These are phyloP conservation scores for Setaria viridis DNA, from an alignment of 202 grass and related monocot species.

Conservation along the genomic window DNA sequence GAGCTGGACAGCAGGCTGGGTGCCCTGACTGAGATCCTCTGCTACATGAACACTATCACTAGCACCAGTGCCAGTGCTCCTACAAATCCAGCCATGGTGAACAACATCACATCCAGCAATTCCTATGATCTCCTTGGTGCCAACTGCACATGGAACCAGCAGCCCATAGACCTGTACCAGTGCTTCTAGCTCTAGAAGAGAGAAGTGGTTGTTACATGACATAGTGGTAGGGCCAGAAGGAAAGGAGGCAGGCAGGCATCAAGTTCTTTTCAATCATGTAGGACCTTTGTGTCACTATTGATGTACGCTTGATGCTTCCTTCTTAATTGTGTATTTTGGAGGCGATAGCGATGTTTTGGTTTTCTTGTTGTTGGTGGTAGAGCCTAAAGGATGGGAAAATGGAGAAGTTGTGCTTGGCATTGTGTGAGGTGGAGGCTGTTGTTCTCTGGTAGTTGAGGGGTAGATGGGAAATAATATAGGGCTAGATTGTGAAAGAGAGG, in stretches of 20 bases:
- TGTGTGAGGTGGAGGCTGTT: constrained; percentile 15
- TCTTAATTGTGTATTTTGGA: constrained; percentile 41
- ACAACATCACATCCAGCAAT: background rate
- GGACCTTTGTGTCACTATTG: constrained; percentile 45
- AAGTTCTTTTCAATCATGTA: constrained; percentile 39
- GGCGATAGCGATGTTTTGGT: constrained; percentile 32
- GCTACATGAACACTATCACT: constrained; percentile 45
- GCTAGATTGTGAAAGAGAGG: constrained; percentile 30
- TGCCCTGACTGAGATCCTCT: constrained; percentile 64
- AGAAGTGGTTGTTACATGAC: constrained; percentile 30
- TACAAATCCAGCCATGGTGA: constrained; percentile 24
- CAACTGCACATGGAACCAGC: constrained; percentile 47
- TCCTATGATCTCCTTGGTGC: constrained; percentile 47
- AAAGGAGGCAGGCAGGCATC: constrained; percentile 31
- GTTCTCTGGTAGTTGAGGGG: constrained; percentile 41
- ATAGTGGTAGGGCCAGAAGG: constrained; percentile 42
- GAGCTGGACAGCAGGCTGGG: constrained; percentile 72
- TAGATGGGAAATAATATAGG: constrained; percentile 23
- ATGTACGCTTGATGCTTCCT: constrained; percentile 30
- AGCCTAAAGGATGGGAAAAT: constrained; percentile 1
- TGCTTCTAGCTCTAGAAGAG: constrained; percentile 48
- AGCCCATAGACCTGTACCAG: constrained; percentile 51
- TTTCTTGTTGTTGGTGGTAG: constrained; percentile 36
- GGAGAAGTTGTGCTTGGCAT: background rate
- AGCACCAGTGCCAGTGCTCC: background rate